Conservation (phyloP, 805 yeast species). For the Yarrowia divulgata region DNA sequence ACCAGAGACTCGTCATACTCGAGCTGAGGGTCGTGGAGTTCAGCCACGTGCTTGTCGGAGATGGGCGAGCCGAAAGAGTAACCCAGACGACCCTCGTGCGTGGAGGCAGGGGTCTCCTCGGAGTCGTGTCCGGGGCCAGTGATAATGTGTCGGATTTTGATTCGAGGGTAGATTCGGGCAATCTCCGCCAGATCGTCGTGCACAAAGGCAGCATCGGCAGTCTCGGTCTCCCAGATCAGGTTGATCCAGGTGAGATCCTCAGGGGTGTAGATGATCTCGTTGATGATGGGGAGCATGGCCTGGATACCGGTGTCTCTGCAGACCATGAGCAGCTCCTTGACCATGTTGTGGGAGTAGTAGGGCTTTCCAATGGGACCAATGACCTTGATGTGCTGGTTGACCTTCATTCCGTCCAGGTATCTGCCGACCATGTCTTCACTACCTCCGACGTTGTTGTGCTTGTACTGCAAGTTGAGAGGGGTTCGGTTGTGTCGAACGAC, state of each 20-base stretch:
- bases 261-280: slow-evolving; percentile 35
- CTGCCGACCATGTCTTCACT: slow-evolving; percentile 38
- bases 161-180: slow-evolving; percentile 36
- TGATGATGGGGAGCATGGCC: slow-evolving; percentile 37
- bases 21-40: slow-evolving; percentile 6
- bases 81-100: slow-evolving; percentile 30
- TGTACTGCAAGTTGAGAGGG: slow-evolving; percentile 33
- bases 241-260: slow-evolving; percentile 33
- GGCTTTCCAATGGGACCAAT: slow-evolving; percentile 37
- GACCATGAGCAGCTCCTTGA: slow-evolving; percentile 36
- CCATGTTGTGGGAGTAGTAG: slow-evolving; percentile 32
- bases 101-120: slow-evolving; percentile 20
- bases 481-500: slow-evolving; percentile 33
- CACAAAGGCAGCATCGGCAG: slow-evolving; percentile 25
- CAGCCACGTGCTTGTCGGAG: background rate
- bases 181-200: slow-evolving; percentile 30
- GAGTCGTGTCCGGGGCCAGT: slow-evolving; percentile 9
- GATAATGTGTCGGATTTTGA: slow-evolving; percentile 14
- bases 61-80: slow-evolving; percentile 6
- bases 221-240: slow-evolving; percentile 34
- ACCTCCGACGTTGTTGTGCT: slow-evolving; percentile 36
- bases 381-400: slow-evolving; percentile 37
- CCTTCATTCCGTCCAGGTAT: slow-evolving; percentile 37
- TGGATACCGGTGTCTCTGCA: slow-evolving; percentile 29
- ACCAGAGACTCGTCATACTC: slow-evolving; percentile 33